Conservation (phyloP, 805 yeast species). For the Suhomyces sp. region DNA sequence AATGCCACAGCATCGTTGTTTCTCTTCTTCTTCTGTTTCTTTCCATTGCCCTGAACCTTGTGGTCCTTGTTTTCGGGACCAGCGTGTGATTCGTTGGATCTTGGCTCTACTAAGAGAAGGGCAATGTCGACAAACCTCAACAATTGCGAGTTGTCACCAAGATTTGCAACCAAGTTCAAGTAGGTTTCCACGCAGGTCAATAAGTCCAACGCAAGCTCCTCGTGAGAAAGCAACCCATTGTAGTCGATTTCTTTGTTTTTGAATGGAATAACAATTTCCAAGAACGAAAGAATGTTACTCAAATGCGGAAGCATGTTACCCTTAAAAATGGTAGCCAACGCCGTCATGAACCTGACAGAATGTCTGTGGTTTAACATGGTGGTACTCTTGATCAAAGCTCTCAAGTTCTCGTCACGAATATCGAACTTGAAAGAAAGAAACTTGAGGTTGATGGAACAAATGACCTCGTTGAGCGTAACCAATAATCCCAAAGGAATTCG, state of each 20-base stretch:
- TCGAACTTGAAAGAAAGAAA: slow-evolving; percentile 57
- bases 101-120: slow-evolving; percentile 39
- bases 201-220: slow-evolving; percentile 38
- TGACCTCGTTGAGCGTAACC: slow-evolving; percentile 49
- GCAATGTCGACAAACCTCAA: slow-evolving; percentile 59
- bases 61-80: neutral
- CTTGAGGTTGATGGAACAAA: slow-evolving; percentile 53
- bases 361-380: slow-evolving; percentile 42
- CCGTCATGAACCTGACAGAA: slow-evolving; percentile 43
- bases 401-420: slow-evolving; percentile 52
- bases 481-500: slow-evolving; percentile 63
- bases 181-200: slow-evolving; percentile 21
- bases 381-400: slow-evolving; percentile 41
- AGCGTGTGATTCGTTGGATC: slow-evolving; percentile 12
- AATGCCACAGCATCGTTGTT: slow-evolving; percentile 45
- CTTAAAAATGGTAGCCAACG: slow-evolving; percentile 32
- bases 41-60: slow-evolving; percentile 1
- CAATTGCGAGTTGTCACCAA: slow-evolving; percentile 50
- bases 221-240: slow-evolving; percentile 35
- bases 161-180: slow-evolving; percentile 33
- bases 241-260: slow-evolving; percentile 29
- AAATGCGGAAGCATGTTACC: slow-evolving; percentile 47
- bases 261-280: slow-evolving; percentile 62
- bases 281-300: slow-evolving; percentile 46
- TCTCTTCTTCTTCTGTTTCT: slow-evolving; percentile 36